A percentile compares a stretch with the other conserved stretches of the same genome.
Conservation (phyloP, 2,329 filamentous ascomycete genomes). For the Colletotrichum somersetense region DNA sequence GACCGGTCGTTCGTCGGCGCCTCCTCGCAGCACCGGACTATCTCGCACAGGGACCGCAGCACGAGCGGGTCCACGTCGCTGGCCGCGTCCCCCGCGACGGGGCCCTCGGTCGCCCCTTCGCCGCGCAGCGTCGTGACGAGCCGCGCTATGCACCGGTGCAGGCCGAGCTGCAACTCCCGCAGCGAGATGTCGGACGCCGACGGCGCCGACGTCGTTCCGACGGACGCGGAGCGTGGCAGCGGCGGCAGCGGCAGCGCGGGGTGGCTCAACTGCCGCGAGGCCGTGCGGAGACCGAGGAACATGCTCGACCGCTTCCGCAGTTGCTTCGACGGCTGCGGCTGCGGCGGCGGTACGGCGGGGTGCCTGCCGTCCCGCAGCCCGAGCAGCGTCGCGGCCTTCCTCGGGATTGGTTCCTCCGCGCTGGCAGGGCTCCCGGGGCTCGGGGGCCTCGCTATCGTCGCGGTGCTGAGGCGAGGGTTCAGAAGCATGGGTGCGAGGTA, state of each 20-base stretch:
- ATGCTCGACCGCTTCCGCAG: conserved; percentile 40
- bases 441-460: conserved; percentile 11
- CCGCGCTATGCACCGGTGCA: conserved; percentile 64
- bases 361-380: conserved; percentile 55
- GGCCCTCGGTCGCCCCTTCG: conserved; percentile 22
- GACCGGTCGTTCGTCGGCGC: conserved; percentile 19
- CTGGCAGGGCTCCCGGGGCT: conserved; percentile 33
- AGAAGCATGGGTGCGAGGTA: conserved; percentile 59
- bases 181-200: conserved; percentile 50
- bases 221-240: conserved; percentile 4
- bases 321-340: conserved; percentile 46
- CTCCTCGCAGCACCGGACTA: conserved; percentile 51
- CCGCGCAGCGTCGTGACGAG: conserved; percentile 62
- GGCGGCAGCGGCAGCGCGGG: conserved; percentile 22
- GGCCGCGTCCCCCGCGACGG: conserved; percentile 40
- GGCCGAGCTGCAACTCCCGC: conserved; percentile 61
- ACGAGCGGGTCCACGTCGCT: conserved; percentile 54
- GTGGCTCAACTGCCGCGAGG: conserved; percentile 33
- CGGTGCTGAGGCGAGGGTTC: background rate
- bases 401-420: conserved; percentile 55
- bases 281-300: conserved; percentile 24
- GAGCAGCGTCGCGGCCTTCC: conserved; percentile 65
- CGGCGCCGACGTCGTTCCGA: background rate
- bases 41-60: conserved; percentile 58
- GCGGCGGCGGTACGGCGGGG: conserved; percentile 40